Conservation (phyloP, 441 rosid genomes). For the Populus hybrid region DNA sequence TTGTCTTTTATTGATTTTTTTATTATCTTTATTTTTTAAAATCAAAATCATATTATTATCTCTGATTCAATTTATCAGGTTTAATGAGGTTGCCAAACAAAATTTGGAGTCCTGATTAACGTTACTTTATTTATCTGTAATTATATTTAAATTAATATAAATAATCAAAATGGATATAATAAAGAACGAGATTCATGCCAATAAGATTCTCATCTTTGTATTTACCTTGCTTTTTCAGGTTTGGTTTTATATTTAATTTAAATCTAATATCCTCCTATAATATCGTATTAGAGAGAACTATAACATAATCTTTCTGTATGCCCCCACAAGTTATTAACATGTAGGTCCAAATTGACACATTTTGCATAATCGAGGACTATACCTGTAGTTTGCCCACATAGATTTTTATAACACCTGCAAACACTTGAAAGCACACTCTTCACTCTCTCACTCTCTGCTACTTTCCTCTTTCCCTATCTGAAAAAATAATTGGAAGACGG, state of each 20-base stretch:
- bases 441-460: not conserved
- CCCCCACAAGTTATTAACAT: not conserved
- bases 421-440: slow-evolving; percentile 7
- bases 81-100: too few species aligned
- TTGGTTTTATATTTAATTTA: not conserved
- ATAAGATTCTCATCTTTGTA: too few species aligned
- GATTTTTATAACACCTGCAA: slow-evolving; percentile 5
- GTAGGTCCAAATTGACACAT: not conserved
- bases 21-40: too few species aligned
- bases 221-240: too few species aligned
- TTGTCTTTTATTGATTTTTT: too few species aligned
- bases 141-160: too few species aligned
- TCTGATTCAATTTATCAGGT: too few species aligned
- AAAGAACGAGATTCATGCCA: too few species aligned
- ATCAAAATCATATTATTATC: too few species aligned
- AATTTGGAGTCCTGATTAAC: too few species aligned
- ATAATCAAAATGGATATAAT: too few species aligned
- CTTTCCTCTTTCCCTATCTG: not conserved
- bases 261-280: not conserved
- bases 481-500: not conserved
- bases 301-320: not conserved
- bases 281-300: not conserved
- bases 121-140: too few species aligned
- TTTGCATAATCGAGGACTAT: not conserved
- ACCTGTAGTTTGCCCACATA: not conserved